Evolutionary conservation across 2,329 filamentous ascomycete species (phyloP).

Genomic region (Tolypocladium capitatum): DNA sequence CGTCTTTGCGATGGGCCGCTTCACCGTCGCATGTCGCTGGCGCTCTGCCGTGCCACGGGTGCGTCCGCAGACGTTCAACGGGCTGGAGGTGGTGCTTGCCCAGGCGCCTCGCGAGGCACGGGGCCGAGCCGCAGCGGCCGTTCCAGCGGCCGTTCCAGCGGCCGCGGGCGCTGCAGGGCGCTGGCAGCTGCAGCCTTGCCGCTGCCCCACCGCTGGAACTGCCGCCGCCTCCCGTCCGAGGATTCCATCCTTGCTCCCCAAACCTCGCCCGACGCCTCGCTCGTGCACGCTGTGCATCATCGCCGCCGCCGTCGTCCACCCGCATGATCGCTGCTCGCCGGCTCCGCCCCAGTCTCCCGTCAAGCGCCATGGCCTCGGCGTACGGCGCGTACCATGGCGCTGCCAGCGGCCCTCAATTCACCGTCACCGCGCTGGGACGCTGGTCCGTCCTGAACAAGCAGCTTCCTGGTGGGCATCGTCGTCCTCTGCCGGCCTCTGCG

Average conservation of each 20-base stretch:
- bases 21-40: background rate
- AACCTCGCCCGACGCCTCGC: background rate
- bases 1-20: background rate
- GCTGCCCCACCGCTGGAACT: background rate
- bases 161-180: background rate
- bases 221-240: background rate
- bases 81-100: background rate
- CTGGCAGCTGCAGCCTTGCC: background rate
- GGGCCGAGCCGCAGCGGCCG: too few relatives aligned
- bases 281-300: too few relatives aligned
- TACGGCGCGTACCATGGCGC: slow-evolving; percentile 24
- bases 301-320: background rate
- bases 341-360: slow-evolving; percentile 9
- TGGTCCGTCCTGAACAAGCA: slow-evolving; percentile 71
- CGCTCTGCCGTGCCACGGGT: background rate
- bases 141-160: background rate
- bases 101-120: background rate
- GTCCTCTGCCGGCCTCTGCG: slow-evolving; percentile 6
- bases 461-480: slow-evolving; percentile 45
- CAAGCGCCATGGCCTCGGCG: slow-evolving; percentile 26
- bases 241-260: background rate
- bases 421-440: slow-evolving; percentile 62
- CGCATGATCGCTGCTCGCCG: slow-evolving; percentile 14
- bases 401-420: slow-evolving; percentile 26
- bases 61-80: too few relatives aligned